Conservation (phyloP, 1,284 basidiomycete genomes). For the Ustanciosporium gigantosporum region DNA sequence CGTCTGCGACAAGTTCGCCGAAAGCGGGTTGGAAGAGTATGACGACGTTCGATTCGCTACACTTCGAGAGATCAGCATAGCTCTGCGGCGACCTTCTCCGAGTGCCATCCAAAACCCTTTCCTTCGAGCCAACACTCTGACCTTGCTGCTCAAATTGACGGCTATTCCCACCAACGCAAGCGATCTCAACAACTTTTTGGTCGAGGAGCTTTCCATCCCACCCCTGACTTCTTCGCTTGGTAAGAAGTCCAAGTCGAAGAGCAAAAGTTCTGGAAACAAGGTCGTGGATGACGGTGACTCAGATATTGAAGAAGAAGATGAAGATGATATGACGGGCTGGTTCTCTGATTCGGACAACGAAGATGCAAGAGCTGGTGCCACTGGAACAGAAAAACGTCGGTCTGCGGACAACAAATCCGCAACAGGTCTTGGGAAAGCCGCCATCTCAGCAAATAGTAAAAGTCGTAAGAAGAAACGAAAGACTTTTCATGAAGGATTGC, state of each 20-base stretch:
- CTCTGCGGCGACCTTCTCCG: constrained; percentile 30
- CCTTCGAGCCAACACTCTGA: constrained; percentile 70
- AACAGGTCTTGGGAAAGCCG: constrained; percentile 20
- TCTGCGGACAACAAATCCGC: constrained; percentile 16
- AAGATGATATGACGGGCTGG: constrained; percentile 65
- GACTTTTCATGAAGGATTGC: constrained; percentile 63
- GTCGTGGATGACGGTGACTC: constrained; percentile 54
- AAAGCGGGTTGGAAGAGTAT: constrained; percentile 62
- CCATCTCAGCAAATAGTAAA: constrained; percentile 20
- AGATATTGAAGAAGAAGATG: constrained; percentile 52
- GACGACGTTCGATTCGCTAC: constrained; percentile 87
- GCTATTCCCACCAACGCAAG: constrained; percentile 77
- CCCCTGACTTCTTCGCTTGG: neutral
- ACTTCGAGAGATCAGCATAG: constrained; percentile 72
- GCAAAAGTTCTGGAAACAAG: constrained; percentile 25
- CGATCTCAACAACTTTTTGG: constrained; percentile 84
- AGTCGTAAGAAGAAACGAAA: constrained; percentile 52
- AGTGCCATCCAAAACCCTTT: constrained; percentile 46
- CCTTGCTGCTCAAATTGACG: constrained; percentile 74
- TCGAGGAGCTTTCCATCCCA: constrained; percentile 62
- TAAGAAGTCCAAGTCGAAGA: constrained; percentile 27
- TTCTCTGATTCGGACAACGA: constrained; percentile 55
- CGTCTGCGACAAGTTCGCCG: constrained; percentile 40
- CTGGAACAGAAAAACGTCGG: constrained; percentile 17
- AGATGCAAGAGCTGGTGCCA: constrained; percentile 45